Conservation (phyloP, 805 yeast species). For the Wickerhamomyces bovis region DNA sequence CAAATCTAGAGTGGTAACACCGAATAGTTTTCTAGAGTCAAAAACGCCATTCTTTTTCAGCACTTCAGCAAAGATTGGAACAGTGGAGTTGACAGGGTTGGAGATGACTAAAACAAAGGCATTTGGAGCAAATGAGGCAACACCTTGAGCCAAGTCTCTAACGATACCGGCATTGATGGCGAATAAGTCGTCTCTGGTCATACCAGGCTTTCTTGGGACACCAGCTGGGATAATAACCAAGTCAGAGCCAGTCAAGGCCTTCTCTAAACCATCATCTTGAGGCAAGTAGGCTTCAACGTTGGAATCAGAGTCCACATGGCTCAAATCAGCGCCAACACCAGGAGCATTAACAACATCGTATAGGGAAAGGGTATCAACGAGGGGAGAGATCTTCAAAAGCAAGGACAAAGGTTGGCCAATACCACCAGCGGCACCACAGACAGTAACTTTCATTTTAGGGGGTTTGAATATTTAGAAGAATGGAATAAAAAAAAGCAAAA, state of each 20-base stretch:
- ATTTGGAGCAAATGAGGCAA: constrained; percentile 60
- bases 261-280: constrained; percentile 57
- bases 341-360: constrained; percentile 74
- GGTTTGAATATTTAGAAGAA: not conserved
- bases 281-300: constrained; percentile 59
- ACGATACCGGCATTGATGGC: constrained; percentile 80
- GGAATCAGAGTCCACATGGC: constrained; percentile 74
- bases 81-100: constrained; percentile 81
- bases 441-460: constrained; percentile 51
- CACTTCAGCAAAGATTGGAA: constrained; percentile 78
- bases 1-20: constrained; percentile 78
- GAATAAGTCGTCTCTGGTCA: constrained; percentile 83
- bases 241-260: constrained; percentile 74
- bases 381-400: constrained; percentile 63
- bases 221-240: constrained; percentile 88
- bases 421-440: constrained; percentile 84
- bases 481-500: too few species aligned
- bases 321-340: constrained; percentile 77
- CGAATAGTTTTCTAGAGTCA: constrained; percentile 72
- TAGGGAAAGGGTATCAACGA: constrained; percentile 61
- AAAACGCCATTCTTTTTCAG: constrained; percentile 65
- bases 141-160: constrained; percentile 65
- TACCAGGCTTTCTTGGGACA: constrained; percentile 86
- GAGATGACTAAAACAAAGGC: constrained; percentile 66
- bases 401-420: constrained; percentile 69